Evolutionary conservation across 2,329 filamentous ascomycete species (phyloP).

Genomic region (Paraconiothyrium sp.): DNA sequence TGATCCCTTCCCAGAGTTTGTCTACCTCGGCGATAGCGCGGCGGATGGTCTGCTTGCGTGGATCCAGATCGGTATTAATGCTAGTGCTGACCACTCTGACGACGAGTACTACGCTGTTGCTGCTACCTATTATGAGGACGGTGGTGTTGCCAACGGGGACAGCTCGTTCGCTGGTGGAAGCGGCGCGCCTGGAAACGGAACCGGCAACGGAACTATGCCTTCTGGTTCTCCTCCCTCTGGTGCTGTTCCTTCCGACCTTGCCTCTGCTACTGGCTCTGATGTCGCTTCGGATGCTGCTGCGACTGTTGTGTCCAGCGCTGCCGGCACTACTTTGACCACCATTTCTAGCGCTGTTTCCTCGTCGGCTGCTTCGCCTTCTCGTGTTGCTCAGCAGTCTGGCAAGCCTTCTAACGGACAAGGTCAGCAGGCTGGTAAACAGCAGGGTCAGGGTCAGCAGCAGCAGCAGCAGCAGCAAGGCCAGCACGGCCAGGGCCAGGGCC

Average conservation of each 20-base stretch:
- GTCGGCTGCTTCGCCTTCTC: neutral
- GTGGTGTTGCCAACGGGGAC: constrained; percentile 30
- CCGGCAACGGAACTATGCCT: constrained; percentile 26
- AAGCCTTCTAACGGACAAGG: neutral
- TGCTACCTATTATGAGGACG: constrained; percentile 31
- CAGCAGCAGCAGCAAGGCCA: neutral
- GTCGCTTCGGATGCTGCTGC: constrained; percentile 2
- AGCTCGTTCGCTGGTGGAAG: constrained; percentile 16
- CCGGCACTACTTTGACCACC: neutral
- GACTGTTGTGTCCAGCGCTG: neutral
- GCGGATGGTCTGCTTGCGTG: constrained; percentile 38
- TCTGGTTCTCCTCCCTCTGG: constrained; percentile 19
- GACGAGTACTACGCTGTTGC: constrained; percentile 32
- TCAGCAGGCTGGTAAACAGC: neutral
- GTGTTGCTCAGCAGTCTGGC: neutral
- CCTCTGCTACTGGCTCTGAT: neutral
- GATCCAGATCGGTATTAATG: constrained; percentile 36
- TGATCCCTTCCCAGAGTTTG: constrained; percentile 37
- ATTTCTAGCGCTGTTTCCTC: neutral
- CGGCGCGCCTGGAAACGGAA: constrained; percentile 13
- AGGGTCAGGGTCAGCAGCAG: neutral
- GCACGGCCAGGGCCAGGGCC: neutral
- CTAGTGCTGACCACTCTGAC: constrained; percentile 29
- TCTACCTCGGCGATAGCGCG: constrained; percentile 33
- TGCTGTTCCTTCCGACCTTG: constrained; percentile 6